These are phyloP conservation scores for Pisolithus albus DNA, from an alignment of 768 basidiomycete genomes.

Conservation along the genomic window DNA sequence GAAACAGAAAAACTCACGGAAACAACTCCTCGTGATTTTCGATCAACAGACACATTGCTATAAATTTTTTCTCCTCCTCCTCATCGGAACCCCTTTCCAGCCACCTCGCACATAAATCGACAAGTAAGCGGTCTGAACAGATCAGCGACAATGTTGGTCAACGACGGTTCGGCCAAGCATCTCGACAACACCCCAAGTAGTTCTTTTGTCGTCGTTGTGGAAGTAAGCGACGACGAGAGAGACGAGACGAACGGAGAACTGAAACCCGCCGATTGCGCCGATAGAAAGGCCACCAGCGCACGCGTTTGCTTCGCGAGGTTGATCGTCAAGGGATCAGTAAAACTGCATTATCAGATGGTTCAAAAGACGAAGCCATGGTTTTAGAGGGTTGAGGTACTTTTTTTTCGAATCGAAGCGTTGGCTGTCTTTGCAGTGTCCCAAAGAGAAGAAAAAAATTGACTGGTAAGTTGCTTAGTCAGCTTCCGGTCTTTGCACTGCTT, in stretches of 20 bases:
- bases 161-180: slow-evolving; percentile 52
- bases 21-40: slow-evolving; percentile 68
- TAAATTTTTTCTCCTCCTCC: slow-evolving; percentile 44
- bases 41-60: slow-evolving; percentile 56
- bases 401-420: too few species aligned
- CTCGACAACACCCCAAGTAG: slow-evolving; percentile 52
- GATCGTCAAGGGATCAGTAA: slow-evolving; percentile 54
- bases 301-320: slow-evolving; percentile 50
- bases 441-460: too few species aligned
- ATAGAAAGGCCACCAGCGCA: slow-evolving; percentile 38
- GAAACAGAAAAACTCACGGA: slow-evolving; percentile 42
- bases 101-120: slow-evolving; percentile 82
- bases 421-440: too few species aligned
- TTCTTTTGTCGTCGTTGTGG: slow-evolving; percentile 29
- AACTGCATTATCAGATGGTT: slow-evolving; percentile 3
- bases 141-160: slow-evolving; percentile 56
- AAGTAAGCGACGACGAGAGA: slow-evolving; percentile 12
- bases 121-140: slow-evolving; percentile 69
- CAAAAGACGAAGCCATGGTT: too few species aligned
- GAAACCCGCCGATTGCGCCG: slow-evolving; percentile 36
- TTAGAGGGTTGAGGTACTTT: too few species aligned
- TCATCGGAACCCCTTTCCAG: slow-evolving; percentile 36
- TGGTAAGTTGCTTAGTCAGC: too few species aligned
- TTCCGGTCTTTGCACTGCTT: too few species aligned
- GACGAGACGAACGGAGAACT: neutral